Conservation (phyloP, 306 rosid species). For the peach (Prunus persica) region DNA sequence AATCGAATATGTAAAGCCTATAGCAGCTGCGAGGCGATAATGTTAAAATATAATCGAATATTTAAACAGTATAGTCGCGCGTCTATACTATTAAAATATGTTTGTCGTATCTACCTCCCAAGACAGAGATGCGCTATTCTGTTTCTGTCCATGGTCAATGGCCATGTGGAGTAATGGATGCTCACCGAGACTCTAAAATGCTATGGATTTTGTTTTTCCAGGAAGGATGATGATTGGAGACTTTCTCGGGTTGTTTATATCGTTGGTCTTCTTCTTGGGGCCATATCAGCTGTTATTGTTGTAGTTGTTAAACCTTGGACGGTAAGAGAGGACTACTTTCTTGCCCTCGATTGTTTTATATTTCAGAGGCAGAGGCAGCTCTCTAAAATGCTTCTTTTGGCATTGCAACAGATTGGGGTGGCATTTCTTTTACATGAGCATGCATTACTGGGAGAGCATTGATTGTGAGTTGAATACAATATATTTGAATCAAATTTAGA, state of each 20-base stretch:
- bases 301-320: slow-evolving; percentile 78
- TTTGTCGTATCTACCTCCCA: no score
- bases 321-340: slow-evolving; percentile 42
- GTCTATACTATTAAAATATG: no score
- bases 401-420: slow-evolving; percentile 73
- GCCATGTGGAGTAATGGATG: slow-evolving; percentile 20
- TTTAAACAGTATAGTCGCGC: no score
- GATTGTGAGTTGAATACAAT: slow-evolving; percentile 62
- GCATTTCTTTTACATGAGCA: slow-evolving; percentile 78
- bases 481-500: background rate
- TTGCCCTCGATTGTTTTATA: background rate
- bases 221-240: slow-evolving; percentile 98
- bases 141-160: no score
- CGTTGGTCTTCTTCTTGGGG: slow-evolving; percentile 91
- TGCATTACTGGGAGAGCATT: slow-evolving; percentile 70
- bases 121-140: no score
- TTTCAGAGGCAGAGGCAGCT: background rate
- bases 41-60: no score
- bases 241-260: slow-evolving; percentile 87
- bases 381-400: slow-evolving; percentile 18
- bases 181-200: slow-evolving; percentile 23
- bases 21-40: no score
- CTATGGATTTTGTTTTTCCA: slow-evolving; percentile 37
- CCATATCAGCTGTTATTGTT: slow-evolving; percentile 88
- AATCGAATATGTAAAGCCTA: no score